A percentile compares a stretch with the other conserved stretches of the same genome.
Conservation (phyloP, 345 rosid species). For the Odontarrhena argentea region DNA sequence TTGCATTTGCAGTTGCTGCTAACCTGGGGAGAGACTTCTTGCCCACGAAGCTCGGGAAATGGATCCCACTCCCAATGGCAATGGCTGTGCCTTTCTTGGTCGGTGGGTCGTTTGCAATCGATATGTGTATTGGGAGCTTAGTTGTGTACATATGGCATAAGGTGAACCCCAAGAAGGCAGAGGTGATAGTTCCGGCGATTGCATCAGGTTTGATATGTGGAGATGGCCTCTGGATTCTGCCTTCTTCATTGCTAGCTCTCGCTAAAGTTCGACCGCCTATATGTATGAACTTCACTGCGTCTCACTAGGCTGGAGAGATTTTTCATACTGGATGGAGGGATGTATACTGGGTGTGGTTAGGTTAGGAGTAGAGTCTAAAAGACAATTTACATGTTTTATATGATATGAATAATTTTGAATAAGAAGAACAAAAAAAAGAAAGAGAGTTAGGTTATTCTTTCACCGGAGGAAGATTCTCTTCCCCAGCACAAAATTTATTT, state of each 20-base stretch:
- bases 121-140: conserved; percentile 76
- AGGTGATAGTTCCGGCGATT: conserved; percentile 75
- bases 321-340: neutral
- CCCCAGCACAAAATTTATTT: conserved; percentile 16
- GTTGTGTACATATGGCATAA: conserved; percentile 63
- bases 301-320: conserved; percentile 30
- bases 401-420: conserved; percentile 26
- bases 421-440: conserved; percentile 13
- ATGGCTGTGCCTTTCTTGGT: conserved; percentile 97
- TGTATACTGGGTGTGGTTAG: conserved; percentile 28
- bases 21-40: conserved; percentile 63
- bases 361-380: conserved; percentile 33
- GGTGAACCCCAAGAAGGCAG: conserved; percentile 53
- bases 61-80: conserved; percentile 93
- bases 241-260: conserved; percentile 74
- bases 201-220: conserved; percentile 96
- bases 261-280: conserved; percentile 75
- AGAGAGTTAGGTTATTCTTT: conserved; percentile 1
- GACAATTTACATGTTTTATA: neutral
- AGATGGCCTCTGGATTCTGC: conserved; percentile 92
- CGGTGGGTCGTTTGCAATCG: conserved; percentile 83
- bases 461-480: conserved; percentile 39
- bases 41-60: conserved; percentile 58
- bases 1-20: conserved; percentile 67
- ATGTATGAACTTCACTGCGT: conserved; percentile 66